Evolutionary conservation across 2,329 filamentous ascomycete genomes (phyloP).

Genomic region (Fusarium verrucosum): DNA sequence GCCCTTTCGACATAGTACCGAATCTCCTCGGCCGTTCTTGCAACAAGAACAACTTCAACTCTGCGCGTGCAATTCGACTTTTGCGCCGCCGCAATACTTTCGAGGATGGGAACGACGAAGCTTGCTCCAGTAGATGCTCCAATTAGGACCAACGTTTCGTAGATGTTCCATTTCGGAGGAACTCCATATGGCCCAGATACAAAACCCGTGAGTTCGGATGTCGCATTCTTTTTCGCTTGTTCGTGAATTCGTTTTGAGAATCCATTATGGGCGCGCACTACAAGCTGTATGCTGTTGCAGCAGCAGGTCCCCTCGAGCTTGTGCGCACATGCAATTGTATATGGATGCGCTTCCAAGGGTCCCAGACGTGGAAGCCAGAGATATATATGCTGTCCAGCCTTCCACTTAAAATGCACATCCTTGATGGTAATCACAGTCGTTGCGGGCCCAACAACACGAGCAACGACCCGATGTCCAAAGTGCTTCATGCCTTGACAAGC

Average conservation of each 20-base stretch:
- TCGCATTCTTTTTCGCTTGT: slow-evolving; percentile 53
- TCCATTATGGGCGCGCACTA: slow-evolving; percentile 64
- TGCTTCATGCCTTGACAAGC: slow-evolving; percentile 58
- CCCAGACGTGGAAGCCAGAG: slow-evolving; percentile 67
- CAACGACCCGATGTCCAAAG: slow-evolving; percentile 62
- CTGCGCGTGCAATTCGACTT: slow-evolving; percentile 59
- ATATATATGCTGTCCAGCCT: slow-evolving; percentile 68
- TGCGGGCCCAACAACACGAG: slow-evolving; percentile 59
- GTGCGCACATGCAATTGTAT: slow-evolving; percentile 68
- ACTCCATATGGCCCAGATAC: slow-evolving; percentile 66
- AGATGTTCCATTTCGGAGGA: slow-evolving; percentile 65
- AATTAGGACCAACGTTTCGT: slow-evolving; percentile 67
- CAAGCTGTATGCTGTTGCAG: slow-evolving; percentile 68
- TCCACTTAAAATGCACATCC: slow-evolving; percentile 67
- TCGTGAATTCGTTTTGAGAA: slow-evolving; percentile 65
- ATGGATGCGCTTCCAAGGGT: slow-evolving; percentile 66
- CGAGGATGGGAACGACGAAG: slow-evolving; percentile 67
- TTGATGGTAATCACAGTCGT: slow-evolving; percentile 69
- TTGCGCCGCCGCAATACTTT: slow-evolving; percentile 58
- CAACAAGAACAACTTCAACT: slow-evolving; percentile 63
- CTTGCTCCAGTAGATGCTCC: slow-evolving; percentile 71
- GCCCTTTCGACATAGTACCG: slow-evolving; percentile 63
- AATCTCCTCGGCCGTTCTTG: slow-evolving; percentile 62
- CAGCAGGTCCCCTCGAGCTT: slow-evolving; percentile 60
- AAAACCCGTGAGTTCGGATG: slow-evolving; percentile 51